Base-by-base conservation (phyloP, 768 basidiomycete genomes). In the Boletus reticulatus region DNA sequence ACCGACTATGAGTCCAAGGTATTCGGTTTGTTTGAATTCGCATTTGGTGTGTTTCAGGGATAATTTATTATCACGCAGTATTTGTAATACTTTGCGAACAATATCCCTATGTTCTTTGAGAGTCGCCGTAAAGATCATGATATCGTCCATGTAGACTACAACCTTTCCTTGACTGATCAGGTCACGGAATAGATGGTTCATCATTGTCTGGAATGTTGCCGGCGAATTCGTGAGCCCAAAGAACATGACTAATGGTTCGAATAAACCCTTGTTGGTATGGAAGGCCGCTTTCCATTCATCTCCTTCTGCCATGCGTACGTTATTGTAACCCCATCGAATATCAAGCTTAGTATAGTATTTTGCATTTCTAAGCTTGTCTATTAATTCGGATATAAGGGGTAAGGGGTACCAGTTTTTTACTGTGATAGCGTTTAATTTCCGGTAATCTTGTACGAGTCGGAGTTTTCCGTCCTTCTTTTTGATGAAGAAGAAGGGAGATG, bases 141-240 rank as follows among this genome's bases (percentile, higher is more conserved):
- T 78, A 43, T 79, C 71, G 43, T 79, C 73, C 10, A 78, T 76
- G 43, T 78, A 79, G 1, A 73, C 57, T 0, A 64, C 17, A 0
- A 73, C 58, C 1, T 62, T 52, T n/a, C 45, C 60, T 12, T n/a
- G 1, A 1, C 29, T 34, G 17, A 58, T 43, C 4, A 67, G 56
- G 13, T 65, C 55, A 0, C 50, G 14, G 29, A 71, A 61, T 4
- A 67, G 11, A 8, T 52, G 31, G 24, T 73, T 62, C 59, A 72
- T 70, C 46, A 67, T 57, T 0, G 43, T 54, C 45, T 72, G 73
- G 46, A 67, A 72, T 0, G 63, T 68, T 0, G 58, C 60, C 0
- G 62, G 68, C 0, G 56, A 57, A 10, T 57, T 57, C 1, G n/a
- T 41, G 0, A 58, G 6, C 0, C 48, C 32, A 12, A 59, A 59